Evolutionary conservation across 495 filamentous ascomycete species (phyloP).

Genomic region (Aspergillus homomorphus): DNA sequence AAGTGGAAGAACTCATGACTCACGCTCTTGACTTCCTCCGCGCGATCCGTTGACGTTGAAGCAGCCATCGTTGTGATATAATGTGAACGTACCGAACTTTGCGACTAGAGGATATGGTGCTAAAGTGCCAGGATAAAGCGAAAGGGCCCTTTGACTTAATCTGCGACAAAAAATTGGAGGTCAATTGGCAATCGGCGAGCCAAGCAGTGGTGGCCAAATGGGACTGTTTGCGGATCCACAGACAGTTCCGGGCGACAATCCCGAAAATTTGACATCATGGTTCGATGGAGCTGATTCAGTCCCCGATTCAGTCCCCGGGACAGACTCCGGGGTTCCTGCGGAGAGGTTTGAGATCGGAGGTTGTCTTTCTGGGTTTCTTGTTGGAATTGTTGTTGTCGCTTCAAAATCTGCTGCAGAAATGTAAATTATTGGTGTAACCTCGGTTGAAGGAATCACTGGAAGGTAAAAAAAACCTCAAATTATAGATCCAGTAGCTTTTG

Average conservation of each 20-base stretch:
- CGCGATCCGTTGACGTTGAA: slow-evolving; percentile 28
- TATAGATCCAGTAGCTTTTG: neutral
- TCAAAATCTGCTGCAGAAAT: neutral
- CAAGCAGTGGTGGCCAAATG: neutral
- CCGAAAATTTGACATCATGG: slow-evolving; percentile 4
- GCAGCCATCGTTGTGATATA: slow-evolving; percentile 33
- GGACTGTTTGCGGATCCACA: slow-evolving; percentile 5
- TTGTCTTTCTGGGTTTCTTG: neutral
- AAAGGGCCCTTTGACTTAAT: neutral
- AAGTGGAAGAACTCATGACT: slow-evolving; percentile 21
- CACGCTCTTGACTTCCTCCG: slow-evolving; percentile 45
- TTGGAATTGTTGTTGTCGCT: neutral
- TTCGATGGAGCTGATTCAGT: too few species aligned
- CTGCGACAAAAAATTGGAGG: neutral
- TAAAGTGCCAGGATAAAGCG: neutral
- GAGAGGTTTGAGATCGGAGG: neutral
- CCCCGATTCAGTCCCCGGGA: neutral
- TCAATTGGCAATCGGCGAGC: neutral
- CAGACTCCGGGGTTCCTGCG: neutral
- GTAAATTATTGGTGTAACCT: neutral
- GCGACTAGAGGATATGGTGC: neutral
- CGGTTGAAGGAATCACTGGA: neutral
- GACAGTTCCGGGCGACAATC: slow-evolving; percentile 1
- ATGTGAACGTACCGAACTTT: neutral
- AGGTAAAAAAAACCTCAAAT: neutral